Base-by-base conservation (phyloP, 768 basidiomycete genomes). In the Tulasnella sp. region DNA sequence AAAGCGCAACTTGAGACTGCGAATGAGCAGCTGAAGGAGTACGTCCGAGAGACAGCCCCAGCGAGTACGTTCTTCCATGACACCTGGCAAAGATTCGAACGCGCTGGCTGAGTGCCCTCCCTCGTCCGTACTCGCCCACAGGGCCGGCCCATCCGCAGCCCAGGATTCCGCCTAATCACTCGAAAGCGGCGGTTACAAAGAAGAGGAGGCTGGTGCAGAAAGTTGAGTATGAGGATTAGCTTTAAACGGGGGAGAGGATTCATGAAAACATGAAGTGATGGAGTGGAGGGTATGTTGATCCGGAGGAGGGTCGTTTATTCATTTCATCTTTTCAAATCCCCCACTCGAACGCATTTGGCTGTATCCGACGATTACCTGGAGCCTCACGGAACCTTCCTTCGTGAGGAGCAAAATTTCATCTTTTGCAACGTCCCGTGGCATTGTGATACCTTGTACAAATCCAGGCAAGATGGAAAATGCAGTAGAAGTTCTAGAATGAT, bases 171-270 rank as follows among this genome's bases (percentile, higher is more conserved):
- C 34, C 68, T 11, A 76, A 76, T 37, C 75, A 76, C 67, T 40
- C 58, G 64, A 76, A 76, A 40, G 67, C 67, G 9, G 52, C 38
- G 4, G 75, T 71, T 8, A 69, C 67, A 17, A 76, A 76, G 75
- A 76, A 76, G 67, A 68, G 75, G 39, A 67, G 75, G n/a, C 34
- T 76, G 12, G 75, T 76, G n/a, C 67, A 76, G 69, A 67, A 76
- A 40, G 75, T 71, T 19, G 75, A 76, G 52, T 76, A 69, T 31
- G 75, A 76, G 38, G 75, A 76, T 69, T 40, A 68, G 75, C 39
- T 29, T 34, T 29, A 64, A 34, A 64, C 1, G 58, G 14, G 31
- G 29, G 58, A 64, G 31, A 25, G 31, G 25, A 31, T 31, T 9
- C 22, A n/a, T 49, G 49, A 49, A 49, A n/a, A n/a, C n/a, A 39